Conservation (phyloP, 306 rosid species). For the Cucurbita pepo region DNA sequence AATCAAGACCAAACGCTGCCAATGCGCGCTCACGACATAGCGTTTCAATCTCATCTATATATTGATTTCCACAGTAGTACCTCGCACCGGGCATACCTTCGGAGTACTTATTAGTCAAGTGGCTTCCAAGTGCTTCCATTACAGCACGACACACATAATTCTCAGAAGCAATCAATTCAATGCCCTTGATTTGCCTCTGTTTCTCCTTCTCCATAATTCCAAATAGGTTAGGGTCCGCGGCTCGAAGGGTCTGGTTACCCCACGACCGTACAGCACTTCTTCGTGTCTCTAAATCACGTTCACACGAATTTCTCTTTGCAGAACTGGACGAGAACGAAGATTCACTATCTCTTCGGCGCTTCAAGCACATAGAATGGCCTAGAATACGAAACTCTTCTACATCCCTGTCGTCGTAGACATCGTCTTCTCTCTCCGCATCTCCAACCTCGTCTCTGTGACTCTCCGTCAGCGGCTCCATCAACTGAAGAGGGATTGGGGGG, state of each 20-base stretch:
- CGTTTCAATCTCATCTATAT: slow-evolving; percentile 71
- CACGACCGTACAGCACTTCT: slow-evolving; percentile 42
- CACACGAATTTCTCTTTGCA: slow-evolving; percentile 25
- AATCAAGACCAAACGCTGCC: slow-evolving; percentile 45
- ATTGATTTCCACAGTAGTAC: slow-evolving; percentile 67
- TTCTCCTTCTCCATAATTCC: slow-evolving; percentile 79
- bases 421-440: slow-evolving; percentile 4
- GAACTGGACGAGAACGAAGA: slow-evolving; percentile 27
- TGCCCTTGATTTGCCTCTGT: slow-evolving; percentile 53
- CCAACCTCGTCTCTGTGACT: slow-evolving; percentile 15
- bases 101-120: slow-evolving; percentile 75
- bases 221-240: slow-evolving; percentile 56
- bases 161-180: slow-evolving; percentile 88
- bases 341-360: slow-evolving; percentile 56
- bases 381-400: slow-evolving; percentile 68
- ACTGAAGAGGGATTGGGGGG: slow-evolving; percentile 54
- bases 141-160: slow-evolving; percentile 78
- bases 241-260: slow-evolving; percentile 48
- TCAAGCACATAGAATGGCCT: slow-evolving; percentile 81
- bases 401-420: slow-evolving; percentile 37
- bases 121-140: slow-evolving; percentile 87
- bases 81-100: slow-evolving; percentile 89
- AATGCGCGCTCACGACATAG: slow-evolving; percentile 76
- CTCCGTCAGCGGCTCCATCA: slow-evolving; percentile 46
- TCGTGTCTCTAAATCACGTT: slow-evolving; percentile 44